Conservation (phyloP, 2,329 filamentous ascomycete genomes). For the Coniochaeta ligniaria region DNA sequence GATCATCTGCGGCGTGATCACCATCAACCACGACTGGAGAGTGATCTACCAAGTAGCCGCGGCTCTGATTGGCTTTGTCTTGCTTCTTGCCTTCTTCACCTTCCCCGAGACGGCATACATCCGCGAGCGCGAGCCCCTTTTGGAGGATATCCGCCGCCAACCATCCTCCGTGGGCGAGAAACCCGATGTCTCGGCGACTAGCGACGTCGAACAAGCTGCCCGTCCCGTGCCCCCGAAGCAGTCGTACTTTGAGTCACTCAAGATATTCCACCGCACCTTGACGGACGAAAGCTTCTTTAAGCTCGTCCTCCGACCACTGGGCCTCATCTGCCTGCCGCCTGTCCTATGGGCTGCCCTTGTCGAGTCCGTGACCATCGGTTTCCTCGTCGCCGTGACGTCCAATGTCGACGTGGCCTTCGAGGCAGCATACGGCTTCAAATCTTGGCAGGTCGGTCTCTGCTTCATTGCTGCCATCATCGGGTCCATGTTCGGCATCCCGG, state of each 20-base stretch:
- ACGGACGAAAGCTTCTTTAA: slow-evolving; percentile 39
- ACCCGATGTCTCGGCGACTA: slow-evolving; percentile 9
- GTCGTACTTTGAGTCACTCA: slow-evolving; percentile 27
- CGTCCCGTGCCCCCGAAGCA: slow-evolving; percentile 14
- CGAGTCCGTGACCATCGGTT: slow-evolving; percentile 47
- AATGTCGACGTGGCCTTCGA: slow-evolving; percentile 39
- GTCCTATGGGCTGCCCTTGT: slow-evolving; percentile 49
- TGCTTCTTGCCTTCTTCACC: slow-evolving; percentile 41
- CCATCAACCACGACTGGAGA: slow-evolving; percentile 39
- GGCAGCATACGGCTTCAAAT: slow-evolving; percentile 32
- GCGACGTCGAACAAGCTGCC: slow-evolving; percentile 9
- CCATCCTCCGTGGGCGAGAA: slow-evolving; percentile 8
- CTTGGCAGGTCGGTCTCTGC: slow-evolving; percentile 42
- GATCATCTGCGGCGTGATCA: slow-evolving; percentile 38
- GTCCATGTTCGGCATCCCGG: slow-evolving; percentile 38
- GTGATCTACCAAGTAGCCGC: slow-evolving; percentile 43
- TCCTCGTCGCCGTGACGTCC: slow-evolving; percentile 46
- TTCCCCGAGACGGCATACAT: slow-evolving; percentile 48
- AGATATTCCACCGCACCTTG: slow-evolving; percentile 30
- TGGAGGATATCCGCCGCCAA: slow-evolving; percentile 3
- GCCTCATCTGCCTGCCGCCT: slow-evolving; percentile 40
- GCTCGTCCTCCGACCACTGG: slow-evolving; percentile 41
- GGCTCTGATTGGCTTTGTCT: slow-evolving; percentile 39
- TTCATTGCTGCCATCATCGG: slow-evolving; percentile 43
- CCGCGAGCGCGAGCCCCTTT: slow-evolving; percentile 16